These are phyloP conservation scores for Brasilioporus rufonigricans DNA, from an alignment of 768 basidiomycete genomes.

Conservation along the genomic window DNA sequence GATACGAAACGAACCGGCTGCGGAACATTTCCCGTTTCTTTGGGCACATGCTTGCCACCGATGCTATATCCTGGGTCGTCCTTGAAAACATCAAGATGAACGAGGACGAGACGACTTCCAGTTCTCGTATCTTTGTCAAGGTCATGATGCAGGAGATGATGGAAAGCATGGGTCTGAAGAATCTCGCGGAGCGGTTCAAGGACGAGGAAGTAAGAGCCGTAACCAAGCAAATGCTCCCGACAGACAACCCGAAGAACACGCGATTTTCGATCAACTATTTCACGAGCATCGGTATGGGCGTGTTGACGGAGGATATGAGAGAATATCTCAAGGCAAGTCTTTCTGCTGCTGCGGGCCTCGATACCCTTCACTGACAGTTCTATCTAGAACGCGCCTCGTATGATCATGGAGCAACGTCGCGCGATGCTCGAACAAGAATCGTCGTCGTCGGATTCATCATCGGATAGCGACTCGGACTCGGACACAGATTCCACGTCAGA, in stretches of 20 bases:
- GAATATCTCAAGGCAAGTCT: constrained; percentile 83
- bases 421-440: constrained; percentile 76
- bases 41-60: constrained; percentile 84
- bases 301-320: constrained; percentile 93
- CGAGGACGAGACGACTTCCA: constrained; percentile 96
- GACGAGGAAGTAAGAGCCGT: constrained; percentile 76
- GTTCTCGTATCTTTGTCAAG: constrained; percentile 95
- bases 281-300: constrained; percentile 89
- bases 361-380: constrained; percentile 2
- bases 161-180: constrained; percentile 89
- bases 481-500: constrained; percentile 39
- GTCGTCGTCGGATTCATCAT: constrained; percentile 41
- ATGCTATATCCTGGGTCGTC: constrained; percentile 87
- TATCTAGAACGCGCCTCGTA: constrained; percentile 78
- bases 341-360: neutral
- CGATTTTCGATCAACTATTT: constrained; percentile 98
- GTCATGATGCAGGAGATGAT: constrained; percentile 95
- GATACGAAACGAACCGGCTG: constrained; percentile 97
- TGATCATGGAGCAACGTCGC: constrained; percentile 93
- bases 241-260: constrained; percentile 95
- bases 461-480: constrained; percentile 32
- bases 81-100: constrained; percentile 87
- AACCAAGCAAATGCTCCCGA: constrained; percentile 88
- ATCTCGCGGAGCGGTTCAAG: constrained; percentile 83
- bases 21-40: constrained; percentile 98